Base-by-base conservation (phyloP, 176 grass and related monocot species). In the Canna indica region DNA sequence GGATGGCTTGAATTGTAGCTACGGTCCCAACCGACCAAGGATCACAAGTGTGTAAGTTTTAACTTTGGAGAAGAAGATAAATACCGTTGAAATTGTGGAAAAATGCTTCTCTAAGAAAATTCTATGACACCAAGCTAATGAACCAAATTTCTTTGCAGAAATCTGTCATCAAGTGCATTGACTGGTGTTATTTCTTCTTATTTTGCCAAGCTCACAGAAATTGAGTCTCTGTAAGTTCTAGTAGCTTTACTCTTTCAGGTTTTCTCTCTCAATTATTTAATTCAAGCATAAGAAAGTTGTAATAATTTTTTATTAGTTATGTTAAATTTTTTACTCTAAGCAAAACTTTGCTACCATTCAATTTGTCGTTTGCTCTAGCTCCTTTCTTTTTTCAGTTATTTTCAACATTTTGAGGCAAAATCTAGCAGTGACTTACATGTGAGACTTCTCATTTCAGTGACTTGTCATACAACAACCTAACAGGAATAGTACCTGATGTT, bases 401-500 rank as follows among this genome's bases (percentile, higher is more conserved):
- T 50, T 50, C 47, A 50, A 17, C 1, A 18, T 50, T 50, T 50
- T 52, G 47, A 52, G 16, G 47, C 18, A 20, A 20, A 52, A 52
- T 18, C 18, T 20, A 52, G 47, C 18, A 15, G 18, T 52, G 3
- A 52, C 47, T 20, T 52, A 52, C 0, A 20, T 52, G 18, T 52
- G 47, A 20, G 47, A 52, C 47, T 52, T 52, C 18, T 31, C 28
- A 62, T 87, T 82, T 44, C 74, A 91, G 85, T 29, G 74, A 92
- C 64, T 74, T 88, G 31, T 92, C 89, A 31, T 15, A 85, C 76
- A 92, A 92, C 22, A 85, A 85, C 44, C 72, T 91, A 79, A 73
- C 58, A 11, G 85, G 85, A 5, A 17, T 72, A 53, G 73, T 92
- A 73, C 89, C 85, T 36, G 77, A 83, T 16, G 4, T 25, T 67